These are phyloP conservation scores for Salix viminalis DNA, from an alignment of 345 rosid genomes.

Conservation along the genomic window DNA sequence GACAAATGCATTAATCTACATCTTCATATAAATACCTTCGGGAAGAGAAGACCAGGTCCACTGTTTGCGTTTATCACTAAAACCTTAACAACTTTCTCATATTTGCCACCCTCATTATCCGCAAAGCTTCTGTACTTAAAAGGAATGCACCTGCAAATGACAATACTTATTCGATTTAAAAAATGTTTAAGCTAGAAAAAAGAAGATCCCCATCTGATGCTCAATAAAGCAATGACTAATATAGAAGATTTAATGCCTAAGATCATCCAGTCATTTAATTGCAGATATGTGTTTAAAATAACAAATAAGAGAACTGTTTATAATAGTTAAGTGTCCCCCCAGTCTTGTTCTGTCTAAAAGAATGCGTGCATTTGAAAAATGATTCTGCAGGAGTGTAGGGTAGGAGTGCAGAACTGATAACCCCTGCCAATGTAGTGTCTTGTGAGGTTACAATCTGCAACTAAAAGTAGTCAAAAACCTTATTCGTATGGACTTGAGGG, in stretches of 20 bases:
- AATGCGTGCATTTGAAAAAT: too few species aligned
- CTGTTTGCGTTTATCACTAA: slow-evolving; percentile 46
- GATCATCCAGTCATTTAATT: too few species aligned
- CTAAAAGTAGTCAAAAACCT: not conserved
- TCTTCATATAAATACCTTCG: slow-evolving; percentile 28
- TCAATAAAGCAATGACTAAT: too few species aligned
- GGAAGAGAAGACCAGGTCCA: slow-evolving; percentile 56
- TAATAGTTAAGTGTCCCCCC: not conserved
- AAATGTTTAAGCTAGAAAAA: too few species aligned
- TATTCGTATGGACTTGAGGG: too few species aligned
- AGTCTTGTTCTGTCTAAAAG: not conserved
- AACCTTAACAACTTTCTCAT: slow-evolving; percentile 34
- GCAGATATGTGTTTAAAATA: too few species aligned
- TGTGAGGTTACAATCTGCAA: not conserved
- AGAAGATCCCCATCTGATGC: too few species aligned
- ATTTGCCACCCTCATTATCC: slow-evolving; percentile 21
- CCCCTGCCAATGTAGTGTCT: not conserved
- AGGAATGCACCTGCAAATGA: slow-evolving; percentile 43
- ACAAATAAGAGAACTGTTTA: too few species aligned
- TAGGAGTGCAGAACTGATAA: not conserved
- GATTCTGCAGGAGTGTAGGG: not conserved
- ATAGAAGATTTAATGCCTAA: too few species aligned
- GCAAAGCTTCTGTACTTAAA: slow-evolving; percentile 31
- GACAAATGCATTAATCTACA: too few species aligned
- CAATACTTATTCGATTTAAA: not conserved